Base-by-base conservation (phyloP, 31 red algal genomes). In the Endocladia muricata region DNA sequence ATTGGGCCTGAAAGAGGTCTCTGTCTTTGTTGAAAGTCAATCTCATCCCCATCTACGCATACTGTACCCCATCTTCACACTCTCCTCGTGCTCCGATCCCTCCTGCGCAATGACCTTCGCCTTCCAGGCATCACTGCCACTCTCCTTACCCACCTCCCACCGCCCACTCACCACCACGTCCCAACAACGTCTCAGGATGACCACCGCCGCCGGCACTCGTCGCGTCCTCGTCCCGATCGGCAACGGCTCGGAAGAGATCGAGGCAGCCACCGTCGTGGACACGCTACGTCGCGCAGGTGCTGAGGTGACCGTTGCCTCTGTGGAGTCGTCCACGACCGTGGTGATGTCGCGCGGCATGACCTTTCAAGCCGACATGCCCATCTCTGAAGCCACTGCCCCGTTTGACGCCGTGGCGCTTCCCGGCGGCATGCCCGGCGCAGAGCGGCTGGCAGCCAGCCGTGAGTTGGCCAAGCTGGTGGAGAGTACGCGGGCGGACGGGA, bases 351-450 rank as follows among this genome's bases (percentile, higher is more conserved):
- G 94, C 13, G 91, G 91, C 41, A 72, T 97, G 59, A 73, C 35
- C 38, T 77, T 94, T 3, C 71, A 82, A 3, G 91, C 94, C 2
- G 94, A 97, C 41, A 68, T 58, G 26, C 43, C 83, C 21, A 73
- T 97, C 35, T 48, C 49, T 15, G 72, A 74, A 25, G 61, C 64
- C 1, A 30, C 65, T 35, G 36, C 62, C 15, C 79, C 79, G 1
- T 97, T 79, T 37, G 91, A 94, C 49, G 61, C 70, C 43, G 64
- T 97, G 26, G 90, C 88, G 5, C 21, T 93, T 26, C 87, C 90
- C 1, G 94, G 94, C 57, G 94, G 94, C 43, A 93, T 94, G 83
- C 90, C 90, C 1, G 94, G 94, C 33, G 94, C 94, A 25, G 73
- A 91, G 56, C 76, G 55, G 11, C 76, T 97, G 23, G 70, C 79